Conservation (phyloP, 2,329 filamentous ascomycete genomes). For the Cyanodermella asteris region DNA sequence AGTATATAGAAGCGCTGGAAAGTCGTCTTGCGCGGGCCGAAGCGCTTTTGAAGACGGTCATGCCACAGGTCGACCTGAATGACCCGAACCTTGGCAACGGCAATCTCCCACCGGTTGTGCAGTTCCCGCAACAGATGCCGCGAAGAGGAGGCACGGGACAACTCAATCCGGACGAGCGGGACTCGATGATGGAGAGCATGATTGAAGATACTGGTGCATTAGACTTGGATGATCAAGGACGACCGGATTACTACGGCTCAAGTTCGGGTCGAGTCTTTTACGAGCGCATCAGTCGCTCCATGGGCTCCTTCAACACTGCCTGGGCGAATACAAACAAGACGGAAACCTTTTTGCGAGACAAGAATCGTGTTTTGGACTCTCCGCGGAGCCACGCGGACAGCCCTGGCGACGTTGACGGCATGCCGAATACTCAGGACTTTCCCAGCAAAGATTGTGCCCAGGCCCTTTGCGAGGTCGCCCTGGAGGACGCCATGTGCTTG, state of each 20-base stretch:
- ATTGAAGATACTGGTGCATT: conserved; percentile 79
- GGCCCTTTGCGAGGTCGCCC: conserved; percentile 34
- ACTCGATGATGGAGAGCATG: conserved; percentile 75
- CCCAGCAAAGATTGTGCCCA: conserved; percentile 39
- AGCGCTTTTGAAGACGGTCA: conserved; percentile 51
- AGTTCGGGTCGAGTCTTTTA: conserved; percentile 85
- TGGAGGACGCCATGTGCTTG: conserved; percentile 40
- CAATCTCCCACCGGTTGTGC: neutral
- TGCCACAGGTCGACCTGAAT: conserved; percentile 66
- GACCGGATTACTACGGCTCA: conserved; percentile 88
- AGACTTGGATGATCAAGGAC: conserved; percentile 73
- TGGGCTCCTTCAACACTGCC: too few species aligned
- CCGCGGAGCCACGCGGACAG: conserved; percentile 44
- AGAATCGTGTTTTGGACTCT: conserved; percentile 41
- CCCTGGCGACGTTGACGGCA: conserved; percentile 33
- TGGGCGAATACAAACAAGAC: too few species aligned
- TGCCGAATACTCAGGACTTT: conserved; percentile 39
- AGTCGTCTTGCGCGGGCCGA: conserved; percentile 65
- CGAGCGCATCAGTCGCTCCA: conserved; percentile 63
- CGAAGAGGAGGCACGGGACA: conserved; percentile 7
- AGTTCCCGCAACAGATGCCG: conserved; percentile 3
- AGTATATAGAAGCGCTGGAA: conserved; percentile 82
- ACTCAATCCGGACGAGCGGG: conserved; percentile 24
- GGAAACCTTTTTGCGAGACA: conserved; percentile 31
- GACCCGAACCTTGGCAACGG: conserved; percentile 64